Percentiles rank a stretch among this genome's conserved stretches.
phyloP scores from a whole-genome alignment of 176 grass and related monocot species.

The Alloteropsis semialata region DNA sequence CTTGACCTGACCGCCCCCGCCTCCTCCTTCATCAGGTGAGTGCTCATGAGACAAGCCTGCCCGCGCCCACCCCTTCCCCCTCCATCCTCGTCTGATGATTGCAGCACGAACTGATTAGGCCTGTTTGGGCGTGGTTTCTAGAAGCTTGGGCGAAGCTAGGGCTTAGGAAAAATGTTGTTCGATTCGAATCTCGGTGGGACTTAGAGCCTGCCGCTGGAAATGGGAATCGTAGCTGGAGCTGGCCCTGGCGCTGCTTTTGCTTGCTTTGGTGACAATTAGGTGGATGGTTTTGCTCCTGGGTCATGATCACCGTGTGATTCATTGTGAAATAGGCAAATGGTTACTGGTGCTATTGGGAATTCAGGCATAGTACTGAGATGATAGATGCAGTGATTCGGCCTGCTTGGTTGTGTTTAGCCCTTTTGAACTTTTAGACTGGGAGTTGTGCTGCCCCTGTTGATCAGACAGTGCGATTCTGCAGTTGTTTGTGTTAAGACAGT shows the following conservation, averaged over 20 bases:
- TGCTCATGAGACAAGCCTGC: neutral
- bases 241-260: neutral
- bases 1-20: slow-evolving; percentile 10
- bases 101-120: neutral
- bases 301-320: neutral
- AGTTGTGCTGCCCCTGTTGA: neutral
- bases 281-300: neutral
- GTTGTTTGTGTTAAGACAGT: neutral
- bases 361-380: neutral
- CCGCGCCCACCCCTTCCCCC: neutral
- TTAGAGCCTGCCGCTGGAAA: no score
- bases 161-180: neutral
- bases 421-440: neutral
- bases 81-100: neutral
- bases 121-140: neutral
- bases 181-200: neutral
- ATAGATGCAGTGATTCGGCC: neutral
- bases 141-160: neutral
- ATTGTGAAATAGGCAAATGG: neutral
- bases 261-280: neutral
- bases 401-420: neutral
- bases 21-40: slow-evolving; percentile 57
- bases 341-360: neutral
- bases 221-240: neutral
- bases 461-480: neutral